These are phyloP conservation scores for Crataegus laevigata DNA, from an alignment of 306 rosid species.

Conservation along the genomic window DNA sequence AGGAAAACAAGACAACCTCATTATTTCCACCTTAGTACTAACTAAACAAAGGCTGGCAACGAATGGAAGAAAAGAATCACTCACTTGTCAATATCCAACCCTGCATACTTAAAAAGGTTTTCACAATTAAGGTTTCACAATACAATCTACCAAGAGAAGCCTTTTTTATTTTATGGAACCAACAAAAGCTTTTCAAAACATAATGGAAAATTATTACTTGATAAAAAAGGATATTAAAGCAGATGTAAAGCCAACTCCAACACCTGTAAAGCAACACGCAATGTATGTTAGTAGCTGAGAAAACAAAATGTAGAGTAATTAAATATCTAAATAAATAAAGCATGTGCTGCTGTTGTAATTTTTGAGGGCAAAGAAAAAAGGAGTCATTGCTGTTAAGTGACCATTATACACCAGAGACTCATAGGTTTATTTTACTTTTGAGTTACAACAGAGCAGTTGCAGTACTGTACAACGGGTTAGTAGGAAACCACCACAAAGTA, in stretches of 20 bases:
- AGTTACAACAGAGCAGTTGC: not conserved
- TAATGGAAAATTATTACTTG: constrained; percentile 13
- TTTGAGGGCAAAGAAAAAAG: not conserved
- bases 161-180: not conserved
- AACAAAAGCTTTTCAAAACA: constrained; percentile 1
- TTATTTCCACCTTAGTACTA: constrained; percentile 11
- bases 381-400: not conserved
- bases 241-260: constrained; percentile 95
- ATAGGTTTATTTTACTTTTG: not conserved
- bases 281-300: constrained; percentile 19
- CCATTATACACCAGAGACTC: not conserved
- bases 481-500: no score
- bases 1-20: constrained; percentile 13
- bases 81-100: constrained; percentile 95
- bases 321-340: not conserved
- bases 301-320: not conserved
- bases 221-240: constrained; percentile 91
- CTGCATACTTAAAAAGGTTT: constrained; percentile 98
- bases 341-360: not conserved
- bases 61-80: constrained; percentile 17
- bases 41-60: constrained; percentile 15
- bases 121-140: constrained; percentile 63
- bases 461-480: no score
- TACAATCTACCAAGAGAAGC: not conserved
- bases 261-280: constrained; percentile 57